A percentile compares a stretch with the other conserved stretches of the same genome.
Evolutionary conservation across 2,329 filamentous ascomycete genomes (phyloP).

Genomic region (Alternaria panax): DNA sequence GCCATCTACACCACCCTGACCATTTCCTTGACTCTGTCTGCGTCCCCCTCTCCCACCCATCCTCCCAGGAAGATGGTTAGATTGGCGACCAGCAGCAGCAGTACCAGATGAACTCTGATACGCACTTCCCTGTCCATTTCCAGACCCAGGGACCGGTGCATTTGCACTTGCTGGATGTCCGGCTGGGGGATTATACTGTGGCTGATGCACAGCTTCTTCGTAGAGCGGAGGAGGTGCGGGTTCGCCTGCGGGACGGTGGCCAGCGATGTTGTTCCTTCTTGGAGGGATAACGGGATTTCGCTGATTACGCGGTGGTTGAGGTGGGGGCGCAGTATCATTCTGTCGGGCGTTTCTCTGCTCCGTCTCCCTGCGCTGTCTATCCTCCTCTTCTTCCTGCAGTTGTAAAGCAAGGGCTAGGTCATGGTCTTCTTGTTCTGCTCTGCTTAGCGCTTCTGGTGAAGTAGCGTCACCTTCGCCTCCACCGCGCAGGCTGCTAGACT

Average conservation of each 20-base stretch:
- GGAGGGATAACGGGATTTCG: conserved; percentile 57
- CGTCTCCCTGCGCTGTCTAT: conserved; percentile 68
- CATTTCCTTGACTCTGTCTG: neutral
- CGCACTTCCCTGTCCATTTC: conserved; percentile 35
- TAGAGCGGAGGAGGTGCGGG: conserved; percentile 70
- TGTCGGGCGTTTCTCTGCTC: conserved; percentile 68
- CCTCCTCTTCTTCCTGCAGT: conserved; percentile 92
- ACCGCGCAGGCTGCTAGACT: conserved; percentile 18
- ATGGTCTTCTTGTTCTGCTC: conserved; percentile 79
- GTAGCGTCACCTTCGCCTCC: conserved; percentile 29
- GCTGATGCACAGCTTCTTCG: conserved; percentile 67
- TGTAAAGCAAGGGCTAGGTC: conserved; percentile 89
- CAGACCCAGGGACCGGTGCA: conserved; percentile 34
- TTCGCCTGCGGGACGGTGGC: conserved; percentile 51
- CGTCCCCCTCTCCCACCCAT: neutral
- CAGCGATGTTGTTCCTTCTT: conserved; percentile 47
- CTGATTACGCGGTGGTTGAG: conserved; percentile 52
- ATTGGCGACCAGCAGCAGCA: neutral
- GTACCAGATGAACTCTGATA: conserved; percentile 28
- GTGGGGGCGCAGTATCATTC: conserved; percentile 59
- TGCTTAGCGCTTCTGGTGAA: conserved; percentile 47
- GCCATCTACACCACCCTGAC: no score
- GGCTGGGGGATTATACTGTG: conserved; percentile 62
- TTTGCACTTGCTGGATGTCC: conserved; percentile 54
- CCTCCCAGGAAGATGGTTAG: conserved; percentile 21